These are phyloP conservation scores for Populus pruinosa DNA, from an alignment of 345 rosid species.

Conservation along the genomic window DNA sequence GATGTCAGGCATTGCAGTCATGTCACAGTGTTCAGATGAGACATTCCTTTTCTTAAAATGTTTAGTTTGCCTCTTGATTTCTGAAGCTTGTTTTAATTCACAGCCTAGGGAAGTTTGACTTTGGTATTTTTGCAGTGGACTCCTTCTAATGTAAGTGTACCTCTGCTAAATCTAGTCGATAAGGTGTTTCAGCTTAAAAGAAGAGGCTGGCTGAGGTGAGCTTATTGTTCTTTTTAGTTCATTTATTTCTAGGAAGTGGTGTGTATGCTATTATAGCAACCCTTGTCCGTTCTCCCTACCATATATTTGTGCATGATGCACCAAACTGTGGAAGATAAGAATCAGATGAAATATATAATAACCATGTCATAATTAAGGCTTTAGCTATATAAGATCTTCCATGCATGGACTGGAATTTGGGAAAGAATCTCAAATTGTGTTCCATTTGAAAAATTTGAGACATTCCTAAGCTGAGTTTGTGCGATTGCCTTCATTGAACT, in stretches of 20 bases:
- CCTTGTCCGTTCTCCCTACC: not conserved
- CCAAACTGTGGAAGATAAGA: not conserved
- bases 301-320: not conserved
- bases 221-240: slow-evolving; percentile 3
- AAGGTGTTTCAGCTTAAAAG: slow-evolving; percentile 93
- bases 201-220: slow-evolving; percentile 98
- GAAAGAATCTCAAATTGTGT: not conserved
- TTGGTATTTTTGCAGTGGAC: slow-evolving; percentile 56
- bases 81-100: not conserved
- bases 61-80: not conserved
- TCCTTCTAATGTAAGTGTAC: slow-evolving; percentile 95
- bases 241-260: not conserved
- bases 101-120: not conserved
- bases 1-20: not conserved
- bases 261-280: not conserved
- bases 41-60: not conserved
- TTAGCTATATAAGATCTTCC: not conserved
- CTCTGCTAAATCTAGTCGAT: slow-evolving; percentile 89
- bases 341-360: not conserved
- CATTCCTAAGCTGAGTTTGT: not conserved
- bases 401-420: not conserved
- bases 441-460: not conserved
- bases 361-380: not conserved
- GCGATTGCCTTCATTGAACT: not conserved
- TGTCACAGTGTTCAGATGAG: not conserved